Base-by-base conservation (phyloP, 129 eudicot genomes). In the Scalesia atractyloides region DNA sequence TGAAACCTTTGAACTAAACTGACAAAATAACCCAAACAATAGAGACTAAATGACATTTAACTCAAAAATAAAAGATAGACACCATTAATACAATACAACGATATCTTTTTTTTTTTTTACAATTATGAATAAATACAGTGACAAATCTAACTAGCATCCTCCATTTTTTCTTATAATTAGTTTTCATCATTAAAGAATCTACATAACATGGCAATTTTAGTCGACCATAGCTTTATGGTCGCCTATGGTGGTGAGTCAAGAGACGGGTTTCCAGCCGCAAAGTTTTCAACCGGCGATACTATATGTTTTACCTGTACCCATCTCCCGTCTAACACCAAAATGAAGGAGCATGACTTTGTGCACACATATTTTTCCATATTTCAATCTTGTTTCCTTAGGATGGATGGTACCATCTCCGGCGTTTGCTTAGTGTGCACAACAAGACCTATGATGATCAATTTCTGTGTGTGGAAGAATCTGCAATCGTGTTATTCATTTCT, bases 241-340 rank as follows among this genome's bases (percentile, higher is more conserved):
- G 76, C 85, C 9, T 82, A 84, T 39, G 87, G 84, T 44, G 96
- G 91, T 41, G 83, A 82, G 68, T 77, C 91, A 7, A 84, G 76
- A 68, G 84, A 84, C 24, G 86, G 89, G 8, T 80, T 78, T 8
- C 77, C 83, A 13, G 84, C 89, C 6, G 91, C 96, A 53, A 86
- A 75, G 69, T 89, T 89, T 58, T 84, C 78, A 80, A 86, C 82
- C 0, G 96, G 96, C 2, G 96, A 89, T 75, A 80, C 79, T 15
- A 36, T 89, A 19, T 80, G 81, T 58, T 41, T 89, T 16, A 74
- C 70, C 52, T 73, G 85, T 17, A 73, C 80, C 26, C 67, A 52
- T 69, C 79, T 84, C 3, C 70, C 77, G 12, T 58, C 68, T n/a
- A 69, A 26, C 14, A 50, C 34, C 48, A 49, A 8, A 43, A 30